A percentile compares a stretch with the other conserved stretches of the same genome.
Conservation (phyloP, 768 basidiomycete species). For the Cyathus striatus region DNA sequence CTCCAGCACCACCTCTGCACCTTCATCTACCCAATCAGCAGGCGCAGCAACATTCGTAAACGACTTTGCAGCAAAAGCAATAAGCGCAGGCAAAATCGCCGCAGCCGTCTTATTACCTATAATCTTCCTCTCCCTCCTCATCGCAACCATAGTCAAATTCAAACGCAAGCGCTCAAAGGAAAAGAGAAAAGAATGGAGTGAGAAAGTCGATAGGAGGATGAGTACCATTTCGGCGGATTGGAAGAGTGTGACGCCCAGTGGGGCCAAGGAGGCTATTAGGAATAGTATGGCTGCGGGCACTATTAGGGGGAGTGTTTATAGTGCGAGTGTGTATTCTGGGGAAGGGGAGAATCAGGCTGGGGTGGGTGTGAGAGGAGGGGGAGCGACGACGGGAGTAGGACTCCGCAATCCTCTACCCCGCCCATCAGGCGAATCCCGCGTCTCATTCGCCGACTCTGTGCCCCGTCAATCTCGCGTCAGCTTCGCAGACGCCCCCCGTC, state of each 20-base stretch:
- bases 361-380: constrained; percentile 31
- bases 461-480: constrained; percentile 33
- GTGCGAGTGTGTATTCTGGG: constrained; percentile 37
- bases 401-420: constrained; percentile 42
- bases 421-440: constrained; percentile 36
- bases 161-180: constrained; percentile 44
- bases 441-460: constrained; percentile 69
- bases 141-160: constrained; percentile 46
- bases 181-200: constrained; percentile 55
- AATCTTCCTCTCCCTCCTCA: constrained; percentile 39
- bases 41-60: constrained; percentile 33
- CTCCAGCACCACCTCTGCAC: constrained; percentile 23
- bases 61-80: constrained; percentile 23
- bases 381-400: constrained; percentile 40
- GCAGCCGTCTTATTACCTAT: constrained; percentile 70
- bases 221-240: constrained; percentile 75
- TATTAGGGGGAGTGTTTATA: constrained; percentile 44
- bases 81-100: constrained; percentile 47
- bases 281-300: constrained; percentile 58
- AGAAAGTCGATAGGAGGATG: constrained; percentile 78
- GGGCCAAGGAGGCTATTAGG: constrained; percentile 71
- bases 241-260: constrained; percentile 66
- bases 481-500: constrained; percentile 35
- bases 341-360: constrained; percentile 31
- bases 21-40: constrained; percentile 22